Evolutionary conservation across 768 basidiomycete species (phyloP).

Genomic region (Phylloporus rhodoxanthus): DNA sequence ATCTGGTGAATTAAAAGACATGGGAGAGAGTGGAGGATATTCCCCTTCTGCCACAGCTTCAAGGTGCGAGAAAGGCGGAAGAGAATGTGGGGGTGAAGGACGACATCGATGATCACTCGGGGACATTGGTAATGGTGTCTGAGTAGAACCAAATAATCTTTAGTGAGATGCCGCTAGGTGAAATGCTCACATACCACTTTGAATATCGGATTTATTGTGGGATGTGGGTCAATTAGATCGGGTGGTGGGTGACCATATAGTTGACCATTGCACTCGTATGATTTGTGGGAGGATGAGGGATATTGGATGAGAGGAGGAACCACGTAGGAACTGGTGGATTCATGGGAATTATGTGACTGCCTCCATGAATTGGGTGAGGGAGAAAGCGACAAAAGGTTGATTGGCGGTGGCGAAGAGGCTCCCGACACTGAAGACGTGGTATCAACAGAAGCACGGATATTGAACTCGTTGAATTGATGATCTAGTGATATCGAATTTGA

Average conservation of each 20-base stretch:
- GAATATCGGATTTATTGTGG: constrained; percentile 81
- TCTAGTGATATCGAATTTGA: constrained; percentile 78
- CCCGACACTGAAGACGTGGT: constrained; percentile 51
- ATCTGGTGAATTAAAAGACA: constrained; percentile 59
- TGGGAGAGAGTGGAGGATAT: constrained; percentile 65
- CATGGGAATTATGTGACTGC: constrained; percentile 40
- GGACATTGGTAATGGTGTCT: constrained; percentile 53
- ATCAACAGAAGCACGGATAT: constrained; percentile 64
- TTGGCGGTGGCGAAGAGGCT: constrained; percentile 68
- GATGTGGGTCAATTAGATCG: constrained; percentile 55
- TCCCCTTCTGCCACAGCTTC: constrained; percentile 81
- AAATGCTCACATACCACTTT: constrained; percentile 65
- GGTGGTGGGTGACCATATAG: constrained; percentile 54
- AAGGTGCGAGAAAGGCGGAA: constrained; percentile 76
- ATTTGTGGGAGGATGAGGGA: constrained; percentile 34
- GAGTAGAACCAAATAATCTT: constrained; percentile 3
- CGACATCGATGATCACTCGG: constrained; percentile 35
- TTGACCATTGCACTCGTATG: constrained; percentile 50
- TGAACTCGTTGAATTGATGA: constrained; percentile 72
- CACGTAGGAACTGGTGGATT: constrained; percentile 35
- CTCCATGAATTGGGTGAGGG: constrained; percentile 57
- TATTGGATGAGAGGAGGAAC: constrained; percentile 34
- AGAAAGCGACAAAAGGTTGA: constrained; percentile 68
- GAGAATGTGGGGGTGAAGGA: constrained; percentile 40
- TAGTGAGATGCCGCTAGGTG: constrained; percentile 1